Evolutionary conservation across 2,329 filamentous ascomycete species (phyloP).

Genomic region (Sphaerostilbella broomeana): DNA sequence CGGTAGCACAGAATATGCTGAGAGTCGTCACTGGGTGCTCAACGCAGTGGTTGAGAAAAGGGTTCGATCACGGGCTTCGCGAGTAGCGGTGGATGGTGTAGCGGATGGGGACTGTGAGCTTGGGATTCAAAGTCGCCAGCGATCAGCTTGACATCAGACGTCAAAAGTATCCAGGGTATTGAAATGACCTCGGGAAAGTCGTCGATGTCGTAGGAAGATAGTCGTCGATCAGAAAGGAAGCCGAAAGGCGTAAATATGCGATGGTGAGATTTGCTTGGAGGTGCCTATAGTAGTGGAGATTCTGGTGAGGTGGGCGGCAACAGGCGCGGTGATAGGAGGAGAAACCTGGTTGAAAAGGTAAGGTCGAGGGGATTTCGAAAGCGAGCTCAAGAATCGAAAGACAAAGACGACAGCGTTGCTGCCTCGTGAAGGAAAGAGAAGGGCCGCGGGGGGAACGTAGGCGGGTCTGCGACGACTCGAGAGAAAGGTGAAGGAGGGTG

Average conservation of each 20-base stretch:
- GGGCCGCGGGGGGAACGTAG: neutral
- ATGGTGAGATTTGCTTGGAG: slow-evolving; percentile 19
- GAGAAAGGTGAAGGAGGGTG: slow-evolving; percentile 4
- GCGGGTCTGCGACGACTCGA: slow-evolving; percentile 6
- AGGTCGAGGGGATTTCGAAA: slow-evolving; percentile 3
- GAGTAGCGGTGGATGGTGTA: neutral
- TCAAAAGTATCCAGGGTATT: slow-evolving; percentile 8
- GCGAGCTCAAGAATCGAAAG: slow-evolving; percentile 5
- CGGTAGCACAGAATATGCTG: no score
- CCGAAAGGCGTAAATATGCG: slow-evolving; percentile 1
- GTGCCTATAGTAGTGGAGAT: no score
- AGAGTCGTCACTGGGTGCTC: no score
- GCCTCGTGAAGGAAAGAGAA: slow-evolving; percentile 1
- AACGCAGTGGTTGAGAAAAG: neutral
- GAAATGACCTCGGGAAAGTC: neutral
- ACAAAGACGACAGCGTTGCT: slow-evolving; percentile 2
- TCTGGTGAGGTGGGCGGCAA: neutral
- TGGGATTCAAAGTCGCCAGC: slow-evolving; percentile 10
- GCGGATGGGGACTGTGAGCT: slow-evolving; percentile 1
- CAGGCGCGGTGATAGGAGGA: neutral
- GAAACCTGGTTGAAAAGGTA: slow-evolving; percentile 3
- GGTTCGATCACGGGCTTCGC: neutral
- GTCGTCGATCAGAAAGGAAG: neutral
- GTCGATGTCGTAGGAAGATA: slow-evolving; percentile 7
- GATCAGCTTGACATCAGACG: slow-evolving; percentile 7